Conservation (phyloP, 2,329 filamentous ascomycete genomes). For the Fusarium annulatum region DNA sequence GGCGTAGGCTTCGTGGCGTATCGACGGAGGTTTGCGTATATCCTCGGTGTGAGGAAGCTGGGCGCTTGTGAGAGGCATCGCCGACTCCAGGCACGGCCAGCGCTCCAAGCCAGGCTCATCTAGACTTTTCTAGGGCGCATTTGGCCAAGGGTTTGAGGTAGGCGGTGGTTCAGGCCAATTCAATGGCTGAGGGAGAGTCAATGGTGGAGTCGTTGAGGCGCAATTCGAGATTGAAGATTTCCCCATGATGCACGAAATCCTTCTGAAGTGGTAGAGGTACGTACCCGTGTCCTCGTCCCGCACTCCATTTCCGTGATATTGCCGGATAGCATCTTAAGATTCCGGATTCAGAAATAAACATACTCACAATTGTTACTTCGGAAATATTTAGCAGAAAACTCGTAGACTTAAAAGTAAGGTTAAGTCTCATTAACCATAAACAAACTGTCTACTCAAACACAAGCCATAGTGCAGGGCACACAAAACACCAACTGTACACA, state of each 20-base stretch:
- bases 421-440: background rate
- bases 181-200: slow-evolving; percentile 7
- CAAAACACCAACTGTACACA: background rate
- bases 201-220: slow-evolving; percentile 1
- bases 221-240: slow-evolving; percentile 20
- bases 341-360: no score
- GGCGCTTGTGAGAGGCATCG: slow-evolving; percentile 44
- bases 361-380: background rate
- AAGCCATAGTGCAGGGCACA: background rate
- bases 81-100: slow-evolving; percentile 53
- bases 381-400: rapidly evolving
- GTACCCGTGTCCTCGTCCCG: slow-evolving; percentile 1
- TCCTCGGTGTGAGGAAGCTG: background rate
- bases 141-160: slow-evolving; percentile 18
- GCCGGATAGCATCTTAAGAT: background rate
- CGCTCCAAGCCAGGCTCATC: slow-evolving; percentile 54
- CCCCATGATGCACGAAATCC: slow-evolving; percentile 35
- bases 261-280: slow-evolving; percentile 24
- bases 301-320: background rate
- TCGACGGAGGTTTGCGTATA: background rate
- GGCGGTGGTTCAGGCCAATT: background rate
- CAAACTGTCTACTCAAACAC: background rate
- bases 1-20: slow-evolving; percentile 47
- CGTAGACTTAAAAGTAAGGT: background rate
- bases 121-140: slow-evolving; percentile 40